These are phyloP conservation scores for Dictyostelium capitatum DNA, from an alignment of 78 protist species.

Conservation along the genomic window DNA sequence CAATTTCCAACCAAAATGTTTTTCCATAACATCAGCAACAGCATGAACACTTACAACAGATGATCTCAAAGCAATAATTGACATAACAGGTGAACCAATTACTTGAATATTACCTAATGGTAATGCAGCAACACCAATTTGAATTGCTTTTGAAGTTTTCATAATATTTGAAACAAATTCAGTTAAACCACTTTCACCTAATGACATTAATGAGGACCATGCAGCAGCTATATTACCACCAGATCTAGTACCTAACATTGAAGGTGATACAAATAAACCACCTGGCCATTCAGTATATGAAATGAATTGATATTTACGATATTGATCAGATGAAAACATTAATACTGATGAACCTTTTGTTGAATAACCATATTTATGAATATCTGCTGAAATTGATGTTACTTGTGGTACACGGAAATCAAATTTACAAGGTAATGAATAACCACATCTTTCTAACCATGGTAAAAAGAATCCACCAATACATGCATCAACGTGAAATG, in stretches of 20 bases:
- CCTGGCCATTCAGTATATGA: slow-evolving; percentile 79
- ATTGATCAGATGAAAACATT: slow-evolving; percentile 26
- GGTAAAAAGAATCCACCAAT: slow-evolving; percentile 94
- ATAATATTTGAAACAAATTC: neutral
- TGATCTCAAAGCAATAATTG: neutral
- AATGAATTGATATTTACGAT: slow-evolving; percentile 45
- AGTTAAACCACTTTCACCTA: slow-evolving; percentile 85
- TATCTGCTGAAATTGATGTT: slow-evolving; percentile 91
- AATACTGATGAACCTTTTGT: slow-evolving; percentile 93
- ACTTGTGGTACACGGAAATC: slow-evolving; percentile 91
- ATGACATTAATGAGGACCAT: slow-evolving; percentile 91
- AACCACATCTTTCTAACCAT: slow-evolving; percentile 73
- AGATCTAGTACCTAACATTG: slow-evolving; percentile 90
- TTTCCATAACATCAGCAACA: slow-evolving; percentile 66
- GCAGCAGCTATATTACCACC: slow-evolving; percentile 93
- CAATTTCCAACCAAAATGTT: slow-evolving; percentile 50
- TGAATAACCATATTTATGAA: slow-evolving; percentile 96
- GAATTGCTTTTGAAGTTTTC: slow-evolving; percentile 48
- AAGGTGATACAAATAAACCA: slow-evolving; percentile 93
- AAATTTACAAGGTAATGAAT: slow-evolving; percentile 34
- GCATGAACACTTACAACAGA: slow-evolving; percentile 36
- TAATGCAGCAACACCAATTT: neutral
- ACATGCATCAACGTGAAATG: slow-evolving; percentile 92
- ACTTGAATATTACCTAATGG: neutral
- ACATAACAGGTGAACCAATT: slow-evolving; percentile 68